Percentiles rank a stretch among this genome's conserved stretches.
Evolutionary conservation across 345 rosid species (phyloP).

Genomic region (Limnanthes douglasii): DNA sequence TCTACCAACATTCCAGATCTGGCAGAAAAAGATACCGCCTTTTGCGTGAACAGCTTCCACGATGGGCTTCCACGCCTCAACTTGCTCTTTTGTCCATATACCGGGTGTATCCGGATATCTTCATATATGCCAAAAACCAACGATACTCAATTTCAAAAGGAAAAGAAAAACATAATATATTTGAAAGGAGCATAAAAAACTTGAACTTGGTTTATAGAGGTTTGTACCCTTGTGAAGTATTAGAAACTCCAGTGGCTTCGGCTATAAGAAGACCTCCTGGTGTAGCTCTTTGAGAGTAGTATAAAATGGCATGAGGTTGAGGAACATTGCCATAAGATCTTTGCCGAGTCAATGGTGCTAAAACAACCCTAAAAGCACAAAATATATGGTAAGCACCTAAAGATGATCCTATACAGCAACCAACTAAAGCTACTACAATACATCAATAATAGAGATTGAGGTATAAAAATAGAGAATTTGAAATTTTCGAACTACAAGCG

Average conservation of each 20-base stretch:
- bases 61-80: slow-evolving; percentile 63
- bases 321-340: slow-evolving; percentile 7
- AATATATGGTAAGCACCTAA: neutral
- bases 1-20: slow-evolving; percentile 44
- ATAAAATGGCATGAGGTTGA: slow-evolving; percentile 8
- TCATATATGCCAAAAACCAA: too few species aligned
- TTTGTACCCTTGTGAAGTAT: neutral
- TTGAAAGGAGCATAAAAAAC: too few species aligned
- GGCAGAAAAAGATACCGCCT: slow-evolving; percentile 54
- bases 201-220: too few species aligned
- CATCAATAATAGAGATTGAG: too few species aligned
- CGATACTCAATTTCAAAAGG: too few species aligned
- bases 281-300: slow-evolving; percentile 7
- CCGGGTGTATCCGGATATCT: slow-evolving; percentile 31
- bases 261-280: slow-evolving; percentile 5
- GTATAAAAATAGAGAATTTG: too few species aligned
- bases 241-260: slow-evolving; percentile 10
- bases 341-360: slow-evolving; percentile 6
- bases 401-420: too few species aligned
- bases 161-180: neutral
- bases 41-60: slow-evolving; percentile 61
- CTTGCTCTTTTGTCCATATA: slow-evolving; percentile 52
- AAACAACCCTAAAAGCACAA: slow-evolving; percentile 1
- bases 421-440: too few species aligned
- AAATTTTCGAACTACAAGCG: too few species aligned